Base-by-base conservation (phyloP, 2,329 filamentous ascomycete species). In the Zasmidium cellare region DNA sequence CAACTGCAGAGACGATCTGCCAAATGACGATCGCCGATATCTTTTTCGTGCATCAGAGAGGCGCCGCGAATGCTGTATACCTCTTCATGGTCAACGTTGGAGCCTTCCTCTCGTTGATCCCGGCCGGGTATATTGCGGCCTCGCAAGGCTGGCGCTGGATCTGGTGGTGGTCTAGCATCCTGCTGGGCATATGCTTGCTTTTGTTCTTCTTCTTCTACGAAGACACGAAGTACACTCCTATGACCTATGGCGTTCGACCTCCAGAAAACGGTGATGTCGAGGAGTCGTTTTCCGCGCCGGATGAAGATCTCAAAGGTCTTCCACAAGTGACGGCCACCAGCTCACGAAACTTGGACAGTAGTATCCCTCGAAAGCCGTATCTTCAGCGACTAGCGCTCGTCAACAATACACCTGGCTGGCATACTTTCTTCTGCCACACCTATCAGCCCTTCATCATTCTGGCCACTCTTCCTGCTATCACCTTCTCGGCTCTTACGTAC, bases 201-300 rank as follows among this genome's bases (percentile, higher is more conserved):
- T 44, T 70, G 1, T 74, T 76, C 53, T 23, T 72, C 14, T 68
- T 75, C 56, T 55, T 71, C 11, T 73, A 75, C 44, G 75, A 77
- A 51, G 75, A 77, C 46, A 74, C 72, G 3, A 61, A 59, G 41
- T 61, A 58, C 46, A 38, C 28, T 1, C 52, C 52, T 7, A 19
- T 24, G 12, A 18, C 20, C 11, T 51, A 25, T 20, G 16, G 24
- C 16, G 49, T 49, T 23, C 24, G 28, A 6, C 16, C 35, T 6
- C 22, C 44, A 18, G 23, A 31, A 22, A 51, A 45, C 31, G 22
- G 44, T 24, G 51, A 22, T 46, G 31, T 19, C 20, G 50, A 46
- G 23, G 22, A 46, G 35, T 16, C 35, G 5, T n/a, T 3, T 3
- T n/a, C 35, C 16, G 11, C 7, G 7, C 35, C 7, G 16, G 35